Evolutionary conservation across 441 rosid species (phyloP).

Genomic region (Brassica balearica): DNA sequence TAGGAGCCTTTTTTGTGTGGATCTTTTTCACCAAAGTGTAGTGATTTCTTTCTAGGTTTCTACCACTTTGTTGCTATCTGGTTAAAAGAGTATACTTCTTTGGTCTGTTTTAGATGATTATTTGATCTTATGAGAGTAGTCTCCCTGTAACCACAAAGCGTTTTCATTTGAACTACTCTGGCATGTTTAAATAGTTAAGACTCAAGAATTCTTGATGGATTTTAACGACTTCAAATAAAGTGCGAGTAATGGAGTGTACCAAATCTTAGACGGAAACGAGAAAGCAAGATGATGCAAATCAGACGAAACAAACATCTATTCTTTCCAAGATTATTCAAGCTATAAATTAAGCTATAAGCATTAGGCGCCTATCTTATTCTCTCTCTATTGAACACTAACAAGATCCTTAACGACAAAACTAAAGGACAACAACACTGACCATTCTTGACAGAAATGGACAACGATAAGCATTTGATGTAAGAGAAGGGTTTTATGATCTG

Average conservation of each 20-base stretch:
- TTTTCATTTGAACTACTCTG: constrained; percentile 5
- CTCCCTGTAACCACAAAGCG: constrained; percentile 17
- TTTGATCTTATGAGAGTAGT: constrained; percentile 28
- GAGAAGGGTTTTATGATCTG: constrained; percentile 1
- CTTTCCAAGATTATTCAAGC: not conserved
- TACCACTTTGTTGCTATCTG: constrained; percentile 37
- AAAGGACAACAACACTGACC: not conserved
- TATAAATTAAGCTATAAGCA: not conserved
- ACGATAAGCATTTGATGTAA: not conserved
- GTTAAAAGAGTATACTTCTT: constrained; percentile 45
- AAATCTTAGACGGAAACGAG: not conserved
- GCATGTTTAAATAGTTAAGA: no score
- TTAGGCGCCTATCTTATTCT: not conserved
- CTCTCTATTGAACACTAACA: not conserved
- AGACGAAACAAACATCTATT: not conserved
- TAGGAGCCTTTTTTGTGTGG: constrained; percentile 33
- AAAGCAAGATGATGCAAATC: not conserved
- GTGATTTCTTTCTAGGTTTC: constrained; percentile 26
- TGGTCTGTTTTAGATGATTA: constrained; percentile 42
- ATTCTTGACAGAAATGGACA: constrained; percentile 8
- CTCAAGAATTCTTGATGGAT: no score
- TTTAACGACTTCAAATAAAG: no score
- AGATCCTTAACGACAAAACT: not conserved
- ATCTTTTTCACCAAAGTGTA: constrained; percentile 30
- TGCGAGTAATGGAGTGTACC: not conserved